These are phyloP conservation scores for Byssoonygena ceratinophila DNA, from an alignment of 2,329 filamentous ascomycete species.

Conservation along the genomic window DNA sequence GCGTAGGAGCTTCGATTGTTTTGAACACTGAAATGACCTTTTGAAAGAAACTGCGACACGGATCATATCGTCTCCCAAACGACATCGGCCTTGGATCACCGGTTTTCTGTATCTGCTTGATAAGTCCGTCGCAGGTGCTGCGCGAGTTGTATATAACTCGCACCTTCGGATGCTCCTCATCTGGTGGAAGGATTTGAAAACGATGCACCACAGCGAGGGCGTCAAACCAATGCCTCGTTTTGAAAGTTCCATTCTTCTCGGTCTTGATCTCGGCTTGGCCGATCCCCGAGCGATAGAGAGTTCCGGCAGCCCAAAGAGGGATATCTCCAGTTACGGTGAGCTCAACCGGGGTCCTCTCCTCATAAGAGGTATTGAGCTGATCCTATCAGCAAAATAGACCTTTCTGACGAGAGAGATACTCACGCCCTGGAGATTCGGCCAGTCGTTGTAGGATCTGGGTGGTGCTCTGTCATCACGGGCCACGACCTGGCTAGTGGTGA, in stretches of 20 bases:
- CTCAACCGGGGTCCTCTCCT: conserved; percentile 55
- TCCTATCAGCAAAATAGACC: conserved; percentile 4
- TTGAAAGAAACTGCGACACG: conserved; percentile 60
- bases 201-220: conserved; percentile 61
- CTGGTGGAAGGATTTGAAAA: conserved; percentile 53
- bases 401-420: conserved; percentile 16
- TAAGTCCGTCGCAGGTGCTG: conserved; percentile 53
- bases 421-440: conserved; percentile 45
- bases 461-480: not conserved
- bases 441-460: conserved; percentile 32
- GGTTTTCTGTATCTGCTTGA: conserved; percentile 50
- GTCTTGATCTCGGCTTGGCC: conserved; percentile 55
- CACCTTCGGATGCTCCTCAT: conserved; percentile 23
- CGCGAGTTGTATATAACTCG: conserved; percentile 62
- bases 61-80: conserved; percentile 63
- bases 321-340: conserved; percentile 56
- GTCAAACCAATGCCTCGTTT: conserved; percentile 70
- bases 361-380: conserved; percentile 58
- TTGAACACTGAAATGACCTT: conserved; percentile 58
- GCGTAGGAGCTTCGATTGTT: conserved; percentile 18
- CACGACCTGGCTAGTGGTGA: not conserved
- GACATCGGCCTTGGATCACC: conserved; percentile 49
- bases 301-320: conserved; percentile 59
- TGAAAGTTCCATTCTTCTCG: conserved; percentile 47
- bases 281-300: conserved; percentile 64